Percentiles rank a stretch among this genome's conserved stretches.
phyloP scores from a whole-genome alignment of 768 basidiomycete species.

The Lyophyllum decastes region DNA sequence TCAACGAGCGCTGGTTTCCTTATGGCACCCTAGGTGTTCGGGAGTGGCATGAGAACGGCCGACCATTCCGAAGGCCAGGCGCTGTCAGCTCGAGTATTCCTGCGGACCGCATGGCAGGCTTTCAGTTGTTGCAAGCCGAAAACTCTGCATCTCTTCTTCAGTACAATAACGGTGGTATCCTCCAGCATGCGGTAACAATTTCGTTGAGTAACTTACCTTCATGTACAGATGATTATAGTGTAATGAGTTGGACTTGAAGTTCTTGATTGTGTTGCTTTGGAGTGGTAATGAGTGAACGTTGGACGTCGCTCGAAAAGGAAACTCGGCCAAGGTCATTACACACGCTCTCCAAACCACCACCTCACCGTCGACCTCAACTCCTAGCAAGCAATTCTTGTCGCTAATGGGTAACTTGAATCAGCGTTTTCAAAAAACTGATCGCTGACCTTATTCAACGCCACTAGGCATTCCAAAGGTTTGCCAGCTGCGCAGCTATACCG shows the following conservation, averaged over 20 bases:
- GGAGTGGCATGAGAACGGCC: neutral
- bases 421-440: neutral
- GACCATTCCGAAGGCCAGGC: neutral
- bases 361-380: slow-evolving; percentile 10
- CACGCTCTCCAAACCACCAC: slow-evolving; percentile 7
- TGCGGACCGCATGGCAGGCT: no score
- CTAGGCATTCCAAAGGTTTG: slow-evolving; percentile 69
- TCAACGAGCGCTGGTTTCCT: neutral
- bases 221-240: no score
- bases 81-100: no score
- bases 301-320: slow-evolving; percentile 15
- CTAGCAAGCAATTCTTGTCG: slow-evolving; percentile 1
- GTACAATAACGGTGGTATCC: no score
- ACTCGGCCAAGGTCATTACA: neutral
- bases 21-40: neutral
- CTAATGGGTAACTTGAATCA: slow-evolving; percentile 19
- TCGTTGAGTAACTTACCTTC: no score
- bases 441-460: neutral
- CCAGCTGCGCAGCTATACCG: slow-evolving; percentile 2
- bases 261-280: no score
- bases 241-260: no score
- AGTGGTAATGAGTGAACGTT: no score
- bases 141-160: no score
- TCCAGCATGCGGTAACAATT: no score
- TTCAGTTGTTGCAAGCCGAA: no score